phyloP scores from a whole-genome alignment of 169 alveolate species.

The Eimeria maxima region DNA sequence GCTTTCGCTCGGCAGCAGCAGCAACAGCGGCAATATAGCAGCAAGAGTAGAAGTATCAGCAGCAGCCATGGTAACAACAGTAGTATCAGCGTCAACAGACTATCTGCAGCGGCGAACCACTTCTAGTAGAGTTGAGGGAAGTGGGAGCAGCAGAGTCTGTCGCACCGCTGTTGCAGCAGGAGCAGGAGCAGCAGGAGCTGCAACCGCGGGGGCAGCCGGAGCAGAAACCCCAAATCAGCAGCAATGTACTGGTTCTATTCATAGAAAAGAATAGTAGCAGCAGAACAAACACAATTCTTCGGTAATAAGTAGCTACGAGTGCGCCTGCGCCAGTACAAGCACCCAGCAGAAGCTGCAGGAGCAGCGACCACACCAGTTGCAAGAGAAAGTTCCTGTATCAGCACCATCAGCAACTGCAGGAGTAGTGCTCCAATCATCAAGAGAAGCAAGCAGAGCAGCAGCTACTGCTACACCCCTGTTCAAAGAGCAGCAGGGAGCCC shows the following conservation, averaged over 20 bases:
- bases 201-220: background rate
- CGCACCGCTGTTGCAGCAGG: background rate
- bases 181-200: background rate
- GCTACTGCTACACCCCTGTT: no score
- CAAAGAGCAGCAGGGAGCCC: no score
- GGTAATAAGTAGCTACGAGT: no score
- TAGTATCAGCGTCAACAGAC: background rate
- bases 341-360: background rate
- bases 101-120: conserved; percentile 22
- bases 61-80: background rate
- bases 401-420: no score
- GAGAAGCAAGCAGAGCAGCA: no score
- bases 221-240: background rate
- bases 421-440: no score
- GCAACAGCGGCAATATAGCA: no score
- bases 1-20: no score
- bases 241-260: background rate
- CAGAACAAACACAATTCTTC: background rate
- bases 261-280: background rate
- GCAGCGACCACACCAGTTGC: background rate
- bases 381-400: background rate
- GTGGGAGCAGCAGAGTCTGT: background rate
- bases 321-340: no score
- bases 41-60: no score
- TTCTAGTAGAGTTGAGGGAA: background rate